A percentile compares a stretch with the other conserved stretches of the same genome.
Evolutionary conservation across 495 filamentous ascomycete species (phyloP).

Genomic region (Penicillium dipodomyicola): DNA sequence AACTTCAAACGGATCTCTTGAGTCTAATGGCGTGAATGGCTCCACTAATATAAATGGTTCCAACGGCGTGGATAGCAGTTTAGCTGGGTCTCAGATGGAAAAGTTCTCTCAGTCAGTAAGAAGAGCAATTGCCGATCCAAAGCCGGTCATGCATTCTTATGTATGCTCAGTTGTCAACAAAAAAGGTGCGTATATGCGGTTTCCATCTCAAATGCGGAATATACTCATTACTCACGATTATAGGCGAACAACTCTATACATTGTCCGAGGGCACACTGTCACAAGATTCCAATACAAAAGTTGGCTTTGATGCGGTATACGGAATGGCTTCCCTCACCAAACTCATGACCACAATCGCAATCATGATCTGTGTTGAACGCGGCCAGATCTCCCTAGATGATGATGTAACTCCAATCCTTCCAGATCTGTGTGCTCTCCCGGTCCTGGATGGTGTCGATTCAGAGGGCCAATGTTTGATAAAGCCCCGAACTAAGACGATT

Average conservation of each 20-base stretch:
- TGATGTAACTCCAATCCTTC: not conserved
- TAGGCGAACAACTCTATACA: not conserved
- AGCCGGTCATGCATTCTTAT: conserved; percentile 2
- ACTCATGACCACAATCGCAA: not conserved
- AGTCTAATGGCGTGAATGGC: not conserved
- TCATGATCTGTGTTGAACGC: not conserved
- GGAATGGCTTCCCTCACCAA: conserved; percentile 2
- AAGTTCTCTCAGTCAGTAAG: conserved; percentile 1
- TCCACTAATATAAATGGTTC: not conserved
- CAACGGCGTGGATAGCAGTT: not conserved
- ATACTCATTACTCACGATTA: not conserved
- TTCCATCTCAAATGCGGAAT: not conserved
- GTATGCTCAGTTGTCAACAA: not conserved
- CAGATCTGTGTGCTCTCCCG: not conserved
- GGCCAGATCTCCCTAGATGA: conserved; percentile 3
- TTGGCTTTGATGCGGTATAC: conserved; percentile 1
- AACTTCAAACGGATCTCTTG: not conserved
- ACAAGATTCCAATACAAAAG: not conserved
- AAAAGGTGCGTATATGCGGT: not conserved
- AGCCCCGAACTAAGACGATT: not conserved
- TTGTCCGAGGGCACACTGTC: not conserved
- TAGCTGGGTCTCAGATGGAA: not conserved
- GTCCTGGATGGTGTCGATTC: not conserved
- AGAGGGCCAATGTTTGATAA: not conserved
- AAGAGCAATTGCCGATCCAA: not conserved